phyloP scores from a whole-genome alignment of 1,139 yeast genomes.

The Yamadazyma siamensis region DNA sequence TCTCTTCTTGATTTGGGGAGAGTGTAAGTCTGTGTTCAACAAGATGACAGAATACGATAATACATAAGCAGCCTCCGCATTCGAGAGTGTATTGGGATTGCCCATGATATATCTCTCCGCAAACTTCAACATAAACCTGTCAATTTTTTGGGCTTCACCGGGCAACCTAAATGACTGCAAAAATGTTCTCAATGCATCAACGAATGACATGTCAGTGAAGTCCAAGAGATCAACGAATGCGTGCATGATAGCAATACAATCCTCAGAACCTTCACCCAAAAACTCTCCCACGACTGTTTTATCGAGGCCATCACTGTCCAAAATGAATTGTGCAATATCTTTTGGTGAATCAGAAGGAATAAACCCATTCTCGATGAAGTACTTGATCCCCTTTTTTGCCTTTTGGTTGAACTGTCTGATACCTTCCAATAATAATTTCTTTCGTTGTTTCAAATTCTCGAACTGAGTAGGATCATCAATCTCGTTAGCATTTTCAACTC shows the following conservation, averaged over 20 bases:
- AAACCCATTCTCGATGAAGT: constrained; percentile 60
- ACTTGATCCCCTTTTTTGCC: constrained; percentile 75
- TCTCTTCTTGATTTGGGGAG: constrained; percentile 76
- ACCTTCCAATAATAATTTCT: constrained; percentile 77
- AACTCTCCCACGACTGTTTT: constrained; percentile 86
- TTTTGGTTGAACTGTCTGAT: constrained; percentile 77
- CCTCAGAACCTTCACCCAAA: constrained; percentile 84
- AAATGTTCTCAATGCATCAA: constrained; percentile 80
- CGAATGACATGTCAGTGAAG: constrained; percentile 65
- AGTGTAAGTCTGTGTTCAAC: constrained; percentile 93
- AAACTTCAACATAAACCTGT: constrained; percentile 92
- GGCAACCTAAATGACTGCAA: constrained; percentile 90
- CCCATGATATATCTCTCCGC: constrained; percentile 90
- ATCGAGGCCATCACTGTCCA: constrained; percentile 78
- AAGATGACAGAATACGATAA: constrained; percentile 89
- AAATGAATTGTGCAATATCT: constrained; percentile 70
- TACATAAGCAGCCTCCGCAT: constrained; percentile 92
- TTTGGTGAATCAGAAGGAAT: constrained; percentile 57
- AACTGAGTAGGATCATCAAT: constrained; percentile 80
- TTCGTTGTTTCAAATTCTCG: constrained; percentile 78
- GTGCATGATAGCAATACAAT: constrained; percentile 82
- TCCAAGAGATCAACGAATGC: constrained; percentile 89
- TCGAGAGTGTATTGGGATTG: constrained; percentile 79
- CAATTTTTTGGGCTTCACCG: constrained; percentile 97
- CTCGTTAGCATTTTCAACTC: constrained; percentile 27